Base-by-base conservation (phyloP, 305 asterid genomes). In the Ilex paraguariensis region DNA sequence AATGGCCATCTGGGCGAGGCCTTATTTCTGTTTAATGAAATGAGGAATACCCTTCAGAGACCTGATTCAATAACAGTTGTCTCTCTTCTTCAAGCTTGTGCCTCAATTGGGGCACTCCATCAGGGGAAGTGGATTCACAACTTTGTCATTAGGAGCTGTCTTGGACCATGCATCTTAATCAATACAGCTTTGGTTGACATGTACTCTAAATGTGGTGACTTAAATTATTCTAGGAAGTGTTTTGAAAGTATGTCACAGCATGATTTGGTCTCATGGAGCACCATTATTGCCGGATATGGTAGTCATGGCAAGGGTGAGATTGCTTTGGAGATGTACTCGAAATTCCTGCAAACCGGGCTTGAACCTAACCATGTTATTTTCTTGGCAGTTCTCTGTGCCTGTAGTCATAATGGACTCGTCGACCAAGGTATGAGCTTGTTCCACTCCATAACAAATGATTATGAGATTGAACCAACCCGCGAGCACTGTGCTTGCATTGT, bases 51-150 rank as follows among this genome's bases (percentile, higher is more conserved):
- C 16, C 59, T 49, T 53, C 79, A 81, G 56, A 59, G 55, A 67
- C 95, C 97, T 53, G 96, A 90, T 73, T 82, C 85, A 30, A 62
- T 90, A 51, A 90, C 95, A 0, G 81, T 84, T 31, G 72, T 84
- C 65, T 82, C 87, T 58, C 89, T 90, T 66, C 93, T 90, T 73
- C 96, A 87, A 75, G 82, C 86, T 8, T 90, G 96, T 79, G 90
- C 95, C 40, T 81, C 89, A 4, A 63, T 76, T 17, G 96, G 96
- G 56, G 95, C 96, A 46, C 77, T 76, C 71, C 90, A 90, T 65
- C 96, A 87, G 56, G 95, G 96, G 54, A 87, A 75, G 74, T 85
- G 88, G 88, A 78, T 87, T 48, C 97, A 90, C 76, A 82, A 79
- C 65, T 84, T 73, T 75, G 77, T 81, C 54, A 31, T 86, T 45